Base-by-base conservation (phyloP, 2,329 filamentous ascomycete genomes). In the Fonsecaea nubica region DNA sequence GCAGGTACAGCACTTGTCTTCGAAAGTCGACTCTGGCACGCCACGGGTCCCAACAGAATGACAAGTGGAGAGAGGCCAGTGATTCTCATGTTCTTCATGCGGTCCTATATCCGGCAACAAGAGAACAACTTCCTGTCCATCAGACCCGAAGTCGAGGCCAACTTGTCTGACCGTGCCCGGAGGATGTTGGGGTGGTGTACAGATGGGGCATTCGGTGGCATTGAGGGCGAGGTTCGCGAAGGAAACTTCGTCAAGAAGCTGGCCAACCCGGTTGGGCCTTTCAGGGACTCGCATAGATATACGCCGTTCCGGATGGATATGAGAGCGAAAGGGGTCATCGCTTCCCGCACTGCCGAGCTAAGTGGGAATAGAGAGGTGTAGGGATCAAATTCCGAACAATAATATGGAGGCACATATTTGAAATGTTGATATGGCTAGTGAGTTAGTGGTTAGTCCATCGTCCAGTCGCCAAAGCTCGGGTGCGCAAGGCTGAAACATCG, bases 1-100 rank as follows among this genome's bases (percentile, higher is more conserved):
- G 66, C 64, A 18, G 63, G 66, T 4, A 69, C 66, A 40, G 53
- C 57, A 7, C 33, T 69, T n/a, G 66, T 65, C 10, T 68, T 65
- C 18, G 66, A 68, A 42, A 68, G 63, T 42, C 42, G 63, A 13
- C 55, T 66, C 12, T 69, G 64, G 66, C 64, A 69, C 59, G 63
- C 63, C 15, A 69, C 66, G 10, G 66, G 66, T 6, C 48, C 64
- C 7, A 69, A 69, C 62, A 65, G 59, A 10, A 70, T 69, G 8
- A 68, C 64, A 13, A 36, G 53, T 3, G 70, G 69, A 35, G 73
- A 74, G 52, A 59, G 72, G 4, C 73, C 74, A 1, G 73, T 72
- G 21, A 73, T 76, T 55, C 66, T 76, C 18, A 70, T 74, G 62
- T 76, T 75, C 63, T 77, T 76, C 68, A 74, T 75, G 71, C 70